These are phyloP conservation scores for Santalum album DNA, from an alignment of 164 flowering plant species.

Conservation along the genomic window DNA sequence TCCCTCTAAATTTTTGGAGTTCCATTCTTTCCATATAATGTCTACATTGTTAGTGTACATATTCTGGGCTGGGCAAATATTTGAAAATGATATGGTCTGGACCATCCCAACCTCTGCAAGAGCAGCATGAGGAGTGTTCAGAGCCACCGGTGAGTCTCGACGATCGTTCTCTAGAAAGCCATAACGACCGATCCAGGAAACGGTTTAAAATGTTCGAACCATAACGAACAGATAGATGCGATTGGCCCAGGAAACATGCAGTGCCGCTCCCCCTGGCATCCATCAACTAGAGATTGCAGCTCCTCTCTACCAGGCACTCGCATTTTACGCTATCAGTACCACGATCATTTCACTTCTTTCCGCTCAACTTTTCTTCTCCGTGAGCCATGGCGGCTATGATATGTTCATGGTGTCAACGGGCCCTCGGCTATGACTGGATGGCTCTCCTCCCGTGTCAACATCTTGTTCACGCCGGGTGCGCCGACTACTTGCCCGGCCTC, in stretches of 20 bases:
- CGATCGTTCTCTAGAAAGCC: conserved; percentile 48
- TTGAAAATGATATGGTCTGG: too few species aligned
- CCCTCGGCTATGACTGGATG: too few species aligned
- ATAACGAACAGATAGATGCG: conserved; percentile 35
- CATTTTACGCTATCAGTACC: too few species aligned
- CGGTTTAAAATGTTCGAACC: conserved; percentile 36
- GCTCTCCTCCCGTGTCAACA: too few species aligned
- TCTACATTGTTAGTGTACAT: too few species aligned
- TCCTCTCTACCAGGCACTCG: conserved; percentile 34
- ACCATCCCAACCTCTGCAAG: conserved; percentile 66
- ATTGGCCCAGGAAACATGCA: conserved; percentile 51
- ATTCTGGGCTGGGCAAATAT: too few species aligned
- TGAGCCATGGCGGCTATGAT: conserved; percentile 30
- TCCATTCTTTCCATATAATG: too few species aligned
- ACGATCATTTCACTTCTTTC: too few species aligned
- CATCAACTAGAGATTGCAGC: conserved; percentile 43
- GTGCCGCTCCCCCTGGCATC: conserved; percentile 69
- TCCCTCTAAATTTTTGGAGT: too few species aligned
- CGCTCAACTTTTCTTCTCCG: conserved; percentile 49
- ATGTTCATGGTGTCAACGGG: too few species aligned
- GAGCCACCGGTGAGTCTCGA: conserved; percentile 44
- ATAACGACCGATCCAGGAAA: conserved; percentile 33
- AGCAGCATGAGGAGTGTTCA: conserved; percentile 65
- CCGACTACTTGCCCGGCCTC: too few species aligned
- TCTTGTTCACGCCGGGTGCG: too few species aligned